A percentile compares a stretch with the other conserved stretches of the same genome.
These are phyloP conservation scores for Colletotrichum sidae DNA, from an alignment of 2,329 filamentous ascomycete genomes.

Conservation along the genomic window DNA sequence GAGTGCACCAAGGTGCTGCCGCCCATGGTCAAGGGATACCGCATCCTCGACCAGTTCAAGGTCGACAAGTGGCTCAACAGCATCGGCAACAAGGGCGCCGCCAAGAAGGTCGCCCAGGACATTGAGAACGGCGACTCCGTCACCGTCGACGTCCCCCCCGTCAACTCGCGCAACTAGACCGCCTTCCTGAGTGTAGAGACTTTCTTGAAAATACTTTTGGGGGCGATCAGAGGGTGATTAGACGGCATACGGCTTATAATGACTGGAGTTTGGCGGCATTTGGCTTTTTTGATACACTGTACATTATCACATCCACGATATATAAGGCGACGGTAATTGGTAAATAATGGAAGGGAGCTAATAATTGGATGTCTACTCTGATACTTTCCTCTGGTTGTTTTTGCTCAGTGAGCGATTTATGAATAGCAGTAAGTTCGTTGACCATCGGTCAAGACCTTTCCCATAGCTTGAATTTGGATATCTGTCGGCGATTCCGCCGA, in stretches of 20 bases:
- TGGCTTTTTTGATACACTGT: no score
- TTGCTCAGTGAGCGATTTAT: no score
- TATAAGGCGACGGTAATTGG: no score
- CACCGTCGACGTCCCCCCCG: constrained; percentile 27
- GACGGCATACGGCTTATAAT: background rate
- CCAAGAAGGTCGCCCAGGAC: constrained; percentile 30
- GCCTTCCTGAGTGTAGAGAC: background rate
- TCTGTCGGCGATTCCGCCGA: no score
- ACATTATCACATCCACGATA: no score
- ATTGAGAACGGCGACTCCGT: constrained; percentile 30
- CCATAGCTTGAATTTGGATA: no score
- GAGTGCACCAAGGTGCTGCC: constrained; percentile 67
- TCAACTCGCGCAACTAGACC: constrained; percentile 23
- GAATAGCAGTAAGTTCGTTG: no score
- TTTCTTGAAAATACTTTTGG: background rate
- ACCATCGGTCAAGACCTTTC: no score
- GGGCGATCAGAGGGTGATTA: background rate
- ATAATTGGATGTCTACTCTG: no score
- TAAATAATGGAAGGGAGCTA: no score
- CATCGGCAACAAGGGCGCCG: constrained; percentile 36
- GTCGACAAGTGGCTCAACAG: constrained; percentile 39
- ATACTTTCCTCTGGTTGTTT: no score
- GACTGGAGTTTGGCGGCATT: background rate
- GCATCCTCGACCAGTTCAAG: constrained; percentile 32
- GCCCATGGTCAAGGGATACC: constrained; percentile 37